These are phyloP conservation scores for Paramecium caudatum DNA, from an alignment of 73 alveolate genomes.

Conservation along the genomic window DNA sequence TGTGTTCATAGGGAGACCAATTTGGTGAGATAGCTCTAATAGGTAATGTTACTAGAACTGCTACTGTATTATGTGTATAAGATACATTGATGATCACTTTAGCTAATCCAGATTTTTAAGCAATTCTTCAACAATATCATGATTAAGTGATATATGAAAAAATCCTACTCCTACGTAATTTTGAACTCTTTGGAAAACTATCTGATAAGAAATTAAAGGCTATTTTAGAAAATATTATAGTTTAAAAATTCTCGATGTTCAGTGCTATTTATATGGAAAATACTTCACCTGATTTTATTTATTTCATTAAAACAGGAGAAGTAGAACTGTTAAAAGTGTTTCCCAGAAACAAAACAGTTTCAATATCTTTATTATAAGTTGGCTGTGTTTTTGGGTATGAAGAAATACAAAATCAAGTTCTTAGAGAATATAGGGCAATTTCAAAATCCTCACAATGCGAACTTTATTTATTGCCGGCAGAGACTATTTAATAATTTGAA, in stretches of 20 bases:
- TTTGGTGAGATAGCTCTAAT: constrained; percentile 55
- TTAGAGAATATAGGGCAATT: constrained; percentile 57
- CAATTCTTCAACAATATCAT: constrained; percentile 31
- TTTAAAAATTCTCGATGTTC: constrained; percentile 34
- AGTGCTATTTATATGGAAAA: constrained; percentile 43
- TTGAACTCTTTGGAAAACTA: constrained; percentile 16
- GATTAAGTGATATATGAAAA: constrained; percentile 16
- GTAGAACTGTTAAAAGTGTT: constrained; percentile 27
- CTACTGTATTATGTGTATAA: constrained; percentile 37
- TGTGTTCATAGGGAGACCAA: constrained; percentile 9
- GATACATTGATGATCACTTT: constrained; percentile 1
- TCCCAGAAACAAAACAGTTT: constrained; percentile 43
- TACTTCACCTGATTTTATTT: constrained; percentile 25
- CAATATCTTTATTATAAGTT: constrained; percentile 39
- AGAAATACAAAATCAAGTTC: background rate
- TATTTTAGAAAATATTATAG: constrained; percentile 5
- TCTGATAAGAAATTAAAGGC: background rate
- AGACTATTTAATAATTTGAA: constrained; percentile 24
- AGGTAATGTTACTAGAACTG: constrained; percentile 38
- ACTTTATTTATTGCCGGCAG: constrained; percentile 46
- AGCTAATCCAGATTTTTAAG: constrained; percentile 57
- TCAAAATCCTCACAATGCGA: constrained; percentile 49
- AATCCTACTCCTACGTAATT: background rate
- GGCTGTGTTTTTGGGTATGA: constrained; percentile 64
- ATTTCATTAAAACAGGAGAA: constrained; percentile 50